Conservation (phyloP, 1,284 basidiomycete species). For the Mycena citricolor region DNA sequence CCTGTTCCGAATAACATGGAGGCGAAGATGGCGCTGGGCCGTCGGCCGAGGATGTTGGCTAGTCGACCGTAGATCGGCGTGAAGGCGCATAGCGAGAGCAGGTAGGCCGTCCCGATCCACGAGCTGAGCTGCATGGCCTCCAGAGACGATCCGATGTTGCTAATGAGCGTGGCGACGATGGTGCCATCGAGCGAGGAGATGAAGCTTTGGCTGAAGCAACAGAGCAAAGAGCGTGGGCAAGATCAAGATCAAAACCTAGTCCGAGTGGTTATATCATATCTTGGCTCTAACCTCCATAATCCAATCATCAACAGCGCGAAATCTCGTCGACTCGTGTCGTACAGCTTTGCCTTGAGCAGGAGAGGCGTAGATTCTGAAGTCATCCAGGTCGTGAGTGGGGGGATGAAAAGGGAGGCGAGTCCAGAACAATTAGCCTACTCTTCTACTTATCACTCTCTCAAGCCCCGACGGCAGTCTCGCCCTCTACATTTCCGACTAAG, state of each 20-base stretch:
- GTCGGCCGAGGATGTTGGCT: conserved; percentile 20
- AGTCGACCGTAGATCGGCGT: conserved; percentile 24
- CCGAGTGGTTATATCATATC: not conserved
- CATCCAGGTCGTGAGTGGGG: no score
- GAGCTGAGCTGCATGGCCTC: conserved; percentile 23
- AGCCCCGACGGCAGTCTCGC: no score
- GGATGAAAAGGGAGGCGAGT: no score
- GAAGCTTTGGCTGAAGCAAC: conserved; percentile 16
- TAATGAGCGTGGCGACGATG: conserved; percentile 22
- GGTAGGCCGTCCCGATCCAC: conserved; percentile 24
- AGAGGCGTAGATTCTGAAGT: no score
- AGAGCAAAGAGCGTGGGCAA: no score
- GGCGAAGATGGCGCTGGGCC: conserved; percentile 18
- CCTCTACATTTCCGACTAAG: no score
- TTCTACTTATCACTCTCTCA: no score
- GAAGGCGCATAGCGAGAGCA: conserved; percentile 20
- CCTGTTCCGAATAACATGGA: conserved; percentile 15
- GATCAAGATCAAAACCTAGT: no score
- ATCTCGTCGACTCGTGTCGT: conserved; percentile 11
- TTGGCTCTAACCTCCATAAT: conserved; percentile 23
- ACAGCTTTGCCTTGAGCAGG: no score
- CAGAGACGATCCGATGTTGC: conserved; percentile 21
- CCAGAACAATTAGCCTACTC: no score
- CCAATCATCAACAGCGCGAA: conserved; percentile 21
- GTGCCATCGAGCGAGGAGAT: conserved; percentile 21